A percentile compares a stretch with the other conserved stretches of the same genome.
These are phyloP conservation scores for Parastagonospora nodorum DNA, from an alignment of 2,329 filamentous ascomycete species.

Conservation along the genomic window DNA sequence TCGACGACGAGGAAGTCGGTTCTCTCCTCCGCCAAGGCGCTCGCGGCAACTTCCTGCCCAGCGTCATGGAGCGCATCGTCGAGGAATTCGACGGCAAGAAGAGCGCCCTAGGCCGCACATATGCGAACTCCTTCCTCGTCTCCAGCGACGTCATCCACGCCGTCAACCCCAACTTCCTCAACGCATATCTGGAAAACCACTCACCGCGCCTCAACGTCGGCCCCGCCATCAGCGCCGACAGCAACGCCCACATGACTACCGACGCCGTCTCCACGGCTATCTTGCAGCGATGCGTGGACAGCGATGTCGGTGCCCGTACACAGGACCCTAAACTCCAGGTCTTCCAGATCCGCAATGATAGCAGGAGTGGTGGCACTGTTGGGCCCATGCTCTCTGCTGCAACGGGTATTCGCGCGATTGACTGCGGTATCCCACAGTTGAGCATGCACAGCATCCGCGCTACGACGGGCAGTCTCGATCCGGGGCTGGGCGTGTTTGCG, in stretches of 20 bases:
- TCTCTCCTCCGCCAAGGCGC: constrained; percentile 90
- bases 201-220: constrained; percentile 88
- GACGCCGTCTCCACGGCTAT: constrained; percentile 85
- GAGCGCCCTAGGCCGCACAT: constrained; percentile 75
- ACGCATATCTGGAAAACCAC: constrained; percentile 82
- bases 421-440: constrained; percentile 87
- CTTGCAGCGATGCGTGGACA: constrained; percentile 75
- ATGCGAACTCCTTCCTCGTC: constrained; percentile 89
- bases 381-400: constrained; percentile 83
- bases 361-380: constrained; percentile 88
- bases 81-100: constrained; percentile 63
- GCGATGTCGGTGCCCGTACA: constrained; percentile 51
- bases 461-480: constrained; percentile 83
- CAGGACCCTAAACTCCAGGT: constrained; percentile 70
- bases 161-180: constrained; percentile 90
- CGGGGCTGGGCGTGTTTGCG: constrained; percentile 82
- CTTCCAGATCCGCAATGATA: constrained; percentile 96
- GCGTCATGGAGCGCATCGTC: constrained; percentile 78
- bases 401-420: constrained; percentile 81
- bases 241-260: constrained; percentile 95
- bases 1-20: constrained; percentile 97
- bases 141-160: constrained; percentile 94
- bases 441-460: constrained; percentile 94
- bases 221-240: constrained; percentile 77
- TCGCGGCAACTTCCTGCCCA: constrained; percentile 83